These are phyloP conservation scores for Wallemia hederae DNA, from an alignment of 1,284 basidiomycete species.

Conservation along the genomic window DNA sequence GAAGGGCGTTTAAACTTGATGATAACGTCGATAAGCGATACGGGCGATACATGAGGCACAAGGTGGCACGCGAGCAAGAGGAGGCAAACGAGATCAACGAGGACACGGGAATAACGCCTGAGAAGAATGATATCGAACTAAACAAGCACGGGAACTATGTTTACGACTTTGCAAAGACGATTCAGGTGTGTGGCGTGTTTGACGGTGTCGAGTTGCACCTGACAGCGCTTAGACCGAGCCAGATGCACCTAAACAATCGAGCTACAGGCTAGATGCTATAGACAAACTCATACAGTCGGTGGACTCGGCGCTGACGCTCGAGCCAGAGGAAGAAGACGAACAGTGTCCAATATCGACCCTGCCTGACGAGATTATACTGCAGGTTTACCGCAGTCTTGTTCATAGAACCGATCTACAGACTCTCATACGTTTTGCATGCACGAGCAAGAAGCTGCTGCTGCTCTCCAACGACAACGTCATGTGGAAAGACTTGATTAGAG, in stretches of 20 bases:
- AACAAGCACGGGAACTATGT: neutral
- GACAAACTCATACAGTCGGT: constrained; percentile 21
- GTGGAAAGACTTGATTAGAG: neutral
- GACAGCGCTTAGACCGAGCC: neutral
- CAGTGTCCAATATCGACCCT: constrained; percentile 27
- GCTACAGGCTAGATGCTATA: neutral
- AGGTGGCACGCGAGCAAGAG: neutral
- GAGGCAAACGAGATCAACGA: neutral
- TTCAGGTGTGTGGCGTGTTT: neutral
- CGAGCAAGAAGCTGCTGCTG: neutral
- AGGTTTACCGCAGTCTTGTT: constrained; percentile 23
- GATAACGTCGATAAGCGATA: constrained; percentile 34
- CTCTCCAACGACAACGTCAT: neutral
- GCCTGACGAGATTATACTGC: constrained; percentile 43
- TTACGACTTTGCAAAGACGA: constrained; percentile 2
- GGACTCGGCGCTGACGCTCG: constrained; percentile 25
- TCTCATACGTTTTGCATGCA: constrained; percentile 38
- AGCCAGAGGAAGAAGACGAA: constrained; percentile 33
- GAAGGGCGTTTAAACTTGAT: constrained; percentile 44
- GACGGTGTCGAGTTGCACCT: too few relatives aligned
- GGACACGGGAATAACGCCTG: neutral
- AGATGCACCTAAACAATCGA: neutral
- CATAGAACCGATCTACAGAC: constrained; percentile 28
- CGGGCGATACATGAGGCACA: constrained; percentile 15
- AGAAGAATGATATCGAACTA: neutral